Evolutionary conservation across 805 yeast genomes (phyloP).

Genomic region (Zygoascus ofunaensis): DNA sequence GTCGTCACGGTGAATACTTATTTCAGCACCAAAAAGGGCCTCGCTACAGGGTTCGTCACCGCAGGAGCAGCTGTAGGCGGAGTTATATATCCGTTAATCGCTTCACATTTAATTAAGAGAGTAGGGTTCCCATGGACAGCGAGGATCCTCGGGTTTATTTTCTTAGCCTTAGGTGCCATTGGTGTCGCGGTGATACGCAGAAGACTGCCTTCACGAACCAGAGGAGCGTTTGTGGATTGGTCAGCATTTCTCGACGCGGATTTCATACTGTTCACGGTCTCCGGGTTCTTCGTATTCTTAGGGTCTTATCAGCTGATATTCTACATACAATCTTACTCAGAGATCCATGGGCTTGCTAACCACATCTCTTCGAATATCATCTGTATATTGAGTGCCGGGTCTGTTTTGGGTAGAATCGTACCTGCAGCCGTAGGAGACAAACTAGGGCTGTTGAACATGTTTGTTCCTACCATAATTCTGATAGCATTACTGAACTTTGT

Average conservation of each 20-base stretch:
- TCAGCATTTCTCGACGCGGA: constrained; percentile 12
- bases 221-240: constrained; percentile 16
- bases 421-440: constrained; percentile 41
- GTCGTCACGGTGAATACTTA: constrained; percentile 36
- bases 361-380: constrained; percentile 23
- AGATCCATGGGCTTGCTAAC: constrained; percentile 16
- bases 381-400: constrained; percentile 29
- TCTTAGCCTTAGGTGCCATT: constrained; percentile 22
- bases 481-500: constrained; percentile 27
- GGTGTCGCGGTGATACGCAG: constrained; percentile 21
- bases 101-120: constrained; percentile 31
- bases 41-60: constrained; percentile 37
- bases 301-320: constrained; percentile 29
- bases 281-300: constrained; percentile 22
- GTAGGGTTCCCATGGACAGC: constrained; percentile 43
- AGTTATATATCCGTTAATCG: constrained; percentile 38
- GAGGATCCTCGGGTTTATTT: constrained; percentile 35
- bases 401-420: constrained; percentile 42
- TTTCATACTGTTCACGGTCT: constrained; percentile 19
- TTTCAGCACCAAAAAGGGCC: constrained; percentile 34
- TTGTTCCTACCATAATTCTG: constrained; percentile 25
- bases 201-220: constrained; percentile 24
- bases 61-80: constrained; percentile 45
- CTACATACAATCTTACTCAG: constrained; percentile 27
- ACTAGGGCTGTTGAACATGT: constrained; percentile 38